Percentiles rank a stretch among this genome's conserved stretches.
Evolutionary conservation across 2,329 filamentous ascomycete genomes (phyloP).

Genomic region (Fusarium gaditjirri): DNA sequence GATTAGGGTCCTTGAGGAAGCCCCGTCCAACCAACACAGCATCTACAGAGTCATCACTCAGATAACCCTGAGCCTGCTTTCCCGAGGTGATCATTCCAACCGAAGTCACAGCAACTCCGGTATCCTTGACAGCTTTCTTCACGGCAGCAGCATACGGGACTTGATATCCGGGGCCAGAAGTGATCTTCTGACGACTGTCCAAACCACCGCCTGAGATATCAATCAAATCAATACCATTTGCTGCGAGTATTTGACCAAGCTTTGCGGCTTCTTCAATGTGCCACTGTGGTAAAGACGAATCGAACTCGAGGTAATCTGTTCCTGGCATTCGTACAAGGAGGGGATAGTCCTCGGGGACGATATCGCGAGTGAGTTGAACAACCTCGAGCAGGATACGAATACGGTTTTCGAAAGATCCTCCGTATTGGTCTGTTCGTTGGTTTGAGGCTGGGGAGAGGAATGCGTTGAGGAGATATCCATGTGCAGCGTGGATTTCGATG

Average conservation of each 20-base stretch:
- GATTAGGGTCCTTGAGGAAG: slow-evolving; percentile 66
- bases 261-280: slow-evolving; percentile 68
- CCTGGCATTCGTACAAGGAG: slow-evolving; percentile 76
- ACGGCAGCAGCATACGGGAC: slow-evolving; percentile 72
- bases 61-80: slow-evolving; percentile 57
- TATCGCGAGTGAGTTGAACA: slow-evolving; percentile 44
- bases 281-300: slow-evolving; percentile 67
- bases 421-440: slow-evolving; percentile 63
- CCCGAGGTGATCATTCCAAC: slow-evolving; percentile 59
- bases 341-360: slow-evolving; percentile 53
- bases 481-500: slow-evolving; percentile 54
- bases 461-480: slow-evolving; percentile 64
- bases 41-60: slow-evolving; percentile 58
- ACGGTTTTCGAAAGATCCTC: slow-evolving; percentile 56
- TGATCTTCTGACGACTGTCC: slow-evolving; percentile 67
- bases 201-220: slow-evolving; percentile 76
- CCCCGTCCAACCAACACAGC: slow-evolving; percentile 58
- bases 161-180: slow-evolving; percentile 73
- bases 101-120: slow-evolving; percentile 49
- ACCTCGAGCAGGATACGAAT: slow-evolving; percentile 59
- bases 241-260: slow-evolving; percentile 70
- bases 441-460: slow-evolving; percentile 63
- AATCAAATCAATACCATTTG: slow-evolving; percentile 75
- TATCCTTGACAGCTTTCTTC: slow-evolving; percentile 74
- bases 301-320: slow-evolving; percentile 76